Evolutionary conservation across 2,329 filamentous ascomycete species (phyloP).

Genomic region (Pseudogymnoascus sp.): DNA sequence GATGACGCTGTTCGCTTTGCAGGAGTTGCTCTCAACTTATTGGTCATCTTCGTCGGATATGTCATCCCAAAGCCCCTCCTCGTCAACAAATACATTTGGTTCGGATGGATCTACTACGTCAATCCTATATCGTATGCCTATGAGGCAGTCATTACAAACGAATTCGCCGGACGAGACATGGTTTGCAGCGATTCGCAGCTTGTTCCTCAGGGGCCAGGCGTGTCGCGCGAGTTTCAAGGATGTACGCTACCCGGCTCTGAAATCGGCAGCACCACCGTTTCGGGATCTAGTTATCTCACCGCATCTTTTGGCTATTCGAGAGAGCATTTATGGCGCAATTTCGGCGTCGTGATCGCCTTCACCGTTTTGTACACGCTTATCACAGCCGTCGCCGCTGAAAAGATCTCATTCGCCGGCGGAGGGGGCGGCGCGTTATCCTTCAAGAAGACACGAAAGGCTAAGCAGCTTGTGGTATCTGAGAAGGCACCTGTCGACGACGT

Average conservation of each 20-base stretch:
- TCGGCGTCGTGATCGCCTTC: constrained; percentile 56
- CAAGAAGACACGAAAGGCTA: constrained; percentile 58
- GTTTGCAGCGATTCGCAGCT: constrained; percentile 43
- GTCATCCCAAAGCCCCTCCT: constrained; percentile 46
- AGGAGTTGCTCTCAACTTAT: constrained; percentile 41
- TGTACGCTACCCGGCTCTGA: constrained; percentile 53
- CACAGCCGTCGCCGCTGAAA: constrained; percentile 58
- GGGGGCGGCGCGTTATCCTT: constrained; percentile 66
- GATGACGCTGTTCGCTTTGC: constrained; percentile 53
- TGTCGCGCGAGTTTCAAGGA: constrained; percentile 43
- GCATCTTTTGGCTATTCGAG: constrained; percentile 50
- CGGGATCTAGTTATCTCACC: constrained; percentile 47
- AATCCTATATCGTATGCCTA: constrained; percentile 65
- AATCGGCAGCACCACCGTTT: constrained; percentile 42
- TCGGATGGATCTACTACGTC: constrained; percentile 57
- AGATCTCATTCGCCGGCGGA: constrained; percentile 55
- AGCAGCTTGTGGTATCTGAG: constrained; percentile 42
- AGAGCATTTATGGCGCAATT: constrained; percentile 53
- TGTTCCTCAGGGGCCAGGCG: constrained; percentile 33
- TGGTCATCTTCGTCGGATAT: constrained; percentile 58
- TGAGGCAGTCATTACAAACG: constrained; percentile 61
- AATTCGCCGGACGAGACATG: constrained; percentile 54
- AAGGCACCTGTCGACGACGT: constrained; percentile 49
- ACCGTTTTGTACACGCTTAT: constrained; percentile 52
- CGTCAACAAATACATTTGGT: constrained; percentile 19